Percentiles rank a stretch among this genome's conserved stretches.
These are phyloP conservation scores for Ramularia collo-cygni DNA, from an alignment of 2,329 filamentous ascomycete genomes.

Conservation along the genomic window DNA sequence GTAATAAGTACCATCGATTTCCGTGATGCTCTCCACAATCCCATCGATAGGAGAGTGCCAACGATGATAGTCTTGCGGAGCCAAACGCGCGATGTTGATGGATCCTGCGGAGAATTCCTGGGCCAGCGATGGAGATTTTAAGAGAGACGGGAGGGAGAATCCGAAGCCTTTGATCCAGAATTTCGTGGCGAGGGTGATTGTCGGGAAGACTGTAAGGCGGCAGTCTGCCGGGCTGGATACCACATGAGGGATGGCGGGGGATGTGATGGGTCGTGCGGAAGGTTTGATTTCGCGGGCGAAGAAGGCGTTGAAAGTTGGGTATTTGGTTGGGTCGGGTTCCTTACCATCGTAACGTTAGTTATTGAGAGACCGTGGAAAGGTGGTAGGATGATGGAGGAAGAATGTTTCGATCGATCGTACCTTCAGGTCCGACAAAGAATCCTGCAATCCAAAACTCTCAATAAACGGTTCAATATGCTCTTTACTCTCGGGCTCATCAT, in stretches of 20 bases:
- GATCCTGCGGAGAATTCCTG: conserved; percentile 31
- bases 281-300: conserved; percentile 34
- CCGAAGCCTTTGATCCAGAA: conserved; percentile 40
- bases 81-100: conserved; percentile 36
- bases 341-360: background rate
- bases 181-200: conserved; percentile 33
- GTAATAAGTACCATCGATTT: conserved; percentile 36
- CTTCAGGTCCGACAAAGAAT: conserved; percentile 29
- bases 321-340: conserved; percentile 33
- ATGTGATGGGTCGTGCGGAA: conserved; percentile 32
- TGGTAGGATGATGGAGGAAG: no score
- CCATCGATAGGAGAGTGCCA: conserved; percentile 35
- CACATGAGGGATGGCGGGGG: conserved; percentile 29
- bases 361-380: background rate
- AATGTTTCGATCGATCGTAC: no score
- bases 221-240: conserved; percentile 35
- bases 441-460: conserved; percentile 32
- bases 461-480: conserved; percentile 38
- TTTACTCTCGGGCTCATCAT: conserved; percentile 32
- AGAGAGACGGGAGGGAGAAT: conserved; percentile 32
- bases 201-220: conserved; percentile 33
- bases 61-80: conserved; percentile 39
- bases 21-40: conserved; percentile 28
- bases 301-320: conserved; percentile 40
- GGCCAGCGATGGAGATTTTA: conserved; percentile 26